These are phyloP conservation scores for Citropsis articulata DNA, from an alignment of 345 rosid genomes.

Conservation along the genomic window DNA sequence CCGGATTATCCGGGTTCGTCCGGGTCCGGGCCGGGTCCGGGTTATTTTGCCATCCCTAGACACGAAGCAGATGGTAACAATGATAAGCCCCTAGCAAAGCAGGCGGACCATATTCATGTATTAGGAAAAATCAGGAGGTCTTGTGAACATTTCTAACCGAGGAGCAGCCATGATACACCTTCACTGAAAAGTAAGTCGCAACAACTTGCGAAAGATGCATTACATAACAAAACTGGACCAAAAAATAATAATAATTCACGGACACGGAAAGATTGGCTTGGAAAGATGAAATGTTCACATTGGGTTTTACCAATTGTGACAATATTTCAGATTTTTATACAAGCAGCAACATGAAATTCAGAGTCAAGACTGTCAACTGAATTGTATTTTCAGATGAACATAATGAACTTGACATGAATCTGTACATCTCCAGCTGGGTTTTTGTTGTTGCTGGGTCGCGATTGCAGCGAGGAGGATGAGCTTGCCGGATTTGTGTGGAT, in stretches of 20 bases:
- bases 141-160: neutral
- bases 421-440: slow-evolving; percentile 60
- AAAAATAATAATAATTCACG: slow-evolving; percentile 10
- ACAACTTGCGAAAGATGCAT: slow-evolving; percentile 15
- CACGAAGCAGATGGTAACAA: neutral
- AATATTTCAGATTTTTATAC: slow-evolving; percentile 45
- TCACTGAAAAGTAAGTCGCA: slow-evolving; percentile 7
- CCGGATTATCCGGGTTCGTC: no score
- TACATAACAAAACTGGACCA: slow-evolving; percentile 18
- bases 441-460: no score
- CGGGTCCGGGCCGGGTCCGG: no score
- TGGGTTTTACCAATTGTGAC: slow-evolving; percentile 49
- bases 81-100: neutral
- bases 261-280: slow-evolving; percentile 19
- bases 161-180: slow-evolving; percentile 5
- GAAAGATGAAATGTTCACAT: slow-evolving; percentile 49
- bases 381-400: slow-evolving; percentile 31
- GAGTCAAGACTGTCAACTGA: slow-evolving; percentile 36
- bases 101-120: slow-evolving; percentile 5
- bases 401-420: slow-evolving; percentile 40
- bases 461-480: no score
- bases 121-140: neutral
- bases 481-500: no score
- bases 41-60: no score
- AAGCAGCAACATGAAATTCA: slow-evolving; percentile 42